phyloP scores from a whole-genome alignment of 1,284 basidiomycete genomes.

The Golubevia sp. region DNA sequence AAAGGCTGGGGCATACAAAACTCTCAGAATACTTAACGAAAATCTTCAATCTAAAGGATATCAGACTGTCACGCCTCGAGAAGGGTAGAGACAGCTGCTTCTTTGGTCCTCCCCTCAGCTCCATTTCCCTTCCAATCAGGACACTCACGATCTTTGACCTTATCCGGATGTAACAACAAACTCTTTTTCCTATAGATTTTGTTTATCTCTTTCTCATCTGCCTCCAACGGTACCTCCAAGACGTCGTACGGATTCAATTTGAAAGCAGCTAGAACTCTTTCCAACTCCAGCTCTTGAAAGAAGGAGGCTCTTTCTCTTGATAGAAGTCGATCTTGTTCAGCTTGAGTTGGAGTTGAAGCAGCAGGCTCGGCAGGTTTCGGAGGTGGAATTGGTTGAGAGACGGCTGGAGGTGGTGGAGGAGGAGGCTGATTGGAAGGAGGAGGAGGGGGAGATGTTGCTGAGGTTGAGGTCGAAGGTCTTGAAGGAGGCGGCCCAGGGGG shows the following conservation, averaged over 20 bases:
- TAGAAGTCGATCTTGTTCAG: neutral
- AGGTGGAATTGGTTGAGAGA: too few species aligned
- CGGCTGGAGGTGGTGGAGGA: neutral
- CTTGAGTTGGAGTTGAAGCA: neutral
- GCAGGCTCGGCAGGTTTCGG: too few species aligned
- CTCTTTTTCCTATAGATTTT: constrained; percentile 53
- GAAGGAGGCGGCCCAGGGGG: neutral
- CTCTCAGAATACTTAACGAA: too few species aligned
- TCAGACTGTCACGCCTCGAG: too few species aligned
- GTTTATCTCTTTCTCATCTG: constrained; percentile 49
- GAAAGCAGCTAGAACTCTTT: constrained; percentile 49
- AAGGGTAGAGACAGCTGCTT: too few species aligned
- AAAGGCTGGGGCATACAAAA: too few species aligned
- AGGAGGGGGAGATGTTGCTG: neutral
- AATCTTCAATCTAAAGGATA: too few species aligned
- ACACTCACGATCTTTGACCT: constrained; percentile 42
- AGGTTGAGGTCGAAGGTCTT: neutral
- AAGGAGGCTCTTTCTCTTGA: constrained; percentile 32
- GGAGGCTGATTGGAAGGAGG: neutral
- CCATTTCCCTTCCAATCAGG: too few species aligned
- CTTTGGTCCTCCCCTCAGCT: too few species aligned
- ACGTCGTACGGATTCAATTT: constrained; percentile 56
- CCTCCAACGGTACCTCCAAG: constrained; percentile 48
- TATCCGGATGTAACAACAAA: constrained; percentile 57
- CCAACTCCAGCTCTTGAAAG: constrained; percentile 53